Conservation (phyloP, 139 green algal species). For the Picochlorum sp. region DNA sequence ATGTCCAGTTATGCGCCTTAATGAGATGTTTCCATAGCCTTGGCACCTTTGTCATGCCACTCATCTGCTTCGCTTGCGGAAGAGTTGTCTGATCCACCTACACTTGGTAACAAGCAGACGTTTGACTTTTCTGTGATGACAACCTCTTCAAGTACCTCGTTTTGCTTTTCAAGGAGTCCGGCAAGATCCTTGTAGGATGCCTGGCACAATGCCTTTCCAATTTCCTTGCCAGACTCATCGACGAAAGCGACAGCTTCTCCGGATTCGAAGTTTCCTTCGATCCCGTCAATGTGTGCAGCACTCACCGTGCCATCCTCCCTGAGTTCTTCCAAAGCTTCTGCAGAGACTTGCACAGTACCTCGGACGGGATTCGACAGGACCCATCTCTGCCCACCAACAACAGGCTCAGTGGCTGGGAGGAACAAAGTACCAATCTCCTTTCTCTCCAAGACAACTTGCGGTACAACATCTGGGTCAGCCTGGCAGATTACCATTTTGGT, state of each 20-base stretch:
- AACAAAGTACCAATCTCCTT: conserved; percentile 48
- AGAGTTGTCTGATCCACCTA: neutral
- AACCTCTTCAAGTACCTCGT: neutral
- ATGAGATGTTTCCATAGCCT: no score
- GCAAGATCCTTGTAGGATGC: conserved; percentile 32
- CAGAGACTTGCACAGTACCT: no score
- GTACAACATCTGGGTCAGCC: conserved; percentile 29
- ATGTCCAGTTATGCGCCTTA: no score
- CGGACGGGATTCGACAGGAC: conserved; percentile 24
- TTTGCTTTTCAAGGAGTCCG: neutral
- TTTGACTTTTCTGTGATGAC: neutral
- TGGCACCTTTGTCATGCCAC: no score
- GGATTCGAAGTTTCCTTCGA: conserved; percentile 41
- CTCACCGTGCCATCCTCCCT: conserved; percentile 69
- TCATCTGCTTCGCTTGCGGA: no score
- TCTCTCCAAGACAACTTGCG: conserved; percentile 43
- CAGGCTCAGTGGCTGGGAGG: conserved; percentile 20
- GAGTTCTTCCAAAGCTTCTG: neutral
- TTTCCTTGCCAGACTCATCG: conserved; percentile 52
- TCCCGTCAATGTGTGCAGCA: conserved; percentile 53
- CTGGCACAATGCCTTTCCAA: conserved; percentile 74
- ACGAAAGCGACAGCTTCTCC: conserved; percentile 69
- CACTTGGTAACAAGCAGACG: conserved; percentile 10
- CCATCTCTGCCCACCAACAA: conserved; percentile 72
- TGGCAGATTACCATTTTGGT: conserved; percentile 70